Evolutionary conservation across 1,284 basidiomycete genomes (phyloP).

Genomic region (Agroathelia rolfsii): DNA sequence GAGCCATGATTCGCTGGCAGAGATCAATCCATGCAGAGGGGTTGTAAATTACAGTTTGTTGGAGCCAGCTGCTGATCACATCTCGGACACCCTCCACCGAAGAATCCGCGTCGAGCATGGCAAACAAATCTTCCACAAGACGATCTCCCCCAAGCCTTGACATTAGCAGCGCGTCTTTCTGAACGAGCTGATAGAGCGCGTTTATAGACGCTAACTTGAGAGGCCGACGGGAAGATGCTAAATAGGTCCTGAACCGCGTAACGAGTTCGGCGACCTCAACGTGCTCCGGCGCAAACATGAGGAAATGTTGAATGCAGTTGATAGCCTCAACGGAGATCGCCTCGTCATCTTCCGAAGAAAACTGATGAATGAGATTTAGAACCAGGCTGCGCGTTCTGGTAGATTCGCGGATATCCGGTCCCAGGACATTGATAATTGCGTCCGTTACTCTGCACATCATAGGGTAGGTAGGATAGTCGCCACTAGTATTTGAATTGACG

Average conservation of each 20-base stretch:
- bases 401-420: slow-evolving; percentile 92
- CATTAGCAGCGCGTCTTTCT: slow-evolving; percentile 87
- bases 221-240: slow-evolving; percentile 71
- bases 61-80: slow-evolving; percentile 92
- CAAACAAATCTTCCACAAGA: slow-evolving; percentile 91
- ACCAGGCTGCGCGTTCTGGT: slow-evolving; percentile 73
- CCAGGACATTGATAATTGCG: slow-evolving; percentile 87
- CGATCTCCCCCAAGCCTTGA: slow-evolving; percentile 90
- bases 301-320: slow-evolving; percentile 91
- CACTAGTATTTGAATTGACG: slow-evolving; percentile 77
- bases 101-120: slow-evolving; percentile 89
- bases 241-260: slow-evolving; percentile 61
- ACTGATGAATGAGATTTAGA: slow-evolving; percentile 79
- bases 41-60: slow-evolving; percentile 87
- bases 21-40: slow-evolving; percentile 98
- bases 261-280: slow-evolving; percentile 76
- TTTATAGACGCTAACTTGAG: slow-evolving; percentile 93
- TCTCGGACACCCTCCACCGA: slow-evolving; percentile 90
- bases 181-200: slow-evolving; percentile 93
- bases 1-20: slow-evolving; percentile 93
- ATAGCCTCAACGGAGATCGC: slow-evolving; percentile 89
- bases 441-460: slow-evolving; percentile 88
- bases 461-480: slow-evolving; percentile 87
- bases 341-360: slow-evolving; percentile 81
- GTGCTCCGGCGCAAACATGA: slow-evolving; percentile 88